Evolutionary conservation across 2,329 filamentous ascomycete genomes (phyloP).

Genomic region (Colletotrichum melonis): DNA sequence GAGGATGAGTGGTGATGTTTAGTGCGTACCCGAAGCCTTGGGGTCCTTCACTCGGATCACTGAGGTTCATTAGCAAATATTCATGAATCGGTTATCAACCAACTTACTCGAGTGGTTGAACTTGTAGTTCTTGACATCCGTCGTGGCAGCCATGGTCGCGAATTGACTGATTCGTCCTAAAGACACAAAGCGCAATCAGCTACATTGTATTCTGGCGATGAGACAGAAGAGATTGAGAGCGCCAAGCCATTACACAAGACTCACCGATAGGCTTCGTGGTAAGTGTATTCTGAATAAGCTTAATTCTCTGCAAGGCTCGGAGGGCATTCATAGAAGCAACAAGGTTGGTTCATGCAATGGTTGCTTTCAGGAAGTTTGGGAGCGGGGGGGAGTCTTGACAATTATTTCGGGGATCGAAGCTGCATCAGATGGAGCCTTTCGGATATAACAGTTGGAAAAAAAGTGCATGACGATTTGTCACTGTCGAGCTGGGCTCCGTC

Average conservation of each 20-base stretch:
- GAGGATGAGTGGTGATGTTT: not conserved
- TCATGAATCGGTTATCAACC: fast-evolving
- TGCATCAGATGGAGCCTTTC: conserved; percentile 10
- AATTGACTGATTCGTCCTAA: conserved; percentile 39
- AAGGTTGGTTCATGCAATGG: not conserved
- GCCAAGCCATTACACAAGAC: not conserved
- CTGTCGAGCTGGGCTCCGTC: conserved; percentile 5
- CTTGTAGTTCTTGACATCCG: conserved; percentile 82
- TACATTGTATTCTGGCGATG: not conserved
- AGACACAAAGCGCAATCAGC: not conserved
- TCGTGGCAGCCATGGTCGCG: conserved; percentile 73
- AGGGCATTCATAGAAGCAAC: conserved; percentile 29
- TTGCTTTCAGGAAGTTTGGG: not conserved
- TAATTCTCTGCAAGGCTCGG: conserved; percentile 32
- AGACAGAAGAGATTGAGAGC: not conserved
- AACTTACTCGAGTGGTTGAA: conserved; percentile 81
- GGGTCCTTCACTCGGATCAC: conserved; percentile 97
- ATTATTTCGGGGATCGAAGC: conserved; percentile 15
- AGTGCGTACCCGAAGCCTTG: conserved; percentile 72
- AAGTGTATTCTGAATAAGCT: conserved; percentile 27
- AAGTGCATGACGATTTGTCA: conserved; percentile 16
- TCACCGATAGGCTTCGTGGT: conserved; percentile 12
- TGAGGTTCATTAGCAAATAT: conserved; percentile 34
- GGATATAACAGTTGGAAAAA: conserved; percentile 16
- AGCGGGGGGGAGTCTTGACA: not conserved